Percentiles rank a stretch among this genome's conserved stretches.
Conservation (phyloP, 805 yeast species). For the Yarrowia divulgata region DNA sequence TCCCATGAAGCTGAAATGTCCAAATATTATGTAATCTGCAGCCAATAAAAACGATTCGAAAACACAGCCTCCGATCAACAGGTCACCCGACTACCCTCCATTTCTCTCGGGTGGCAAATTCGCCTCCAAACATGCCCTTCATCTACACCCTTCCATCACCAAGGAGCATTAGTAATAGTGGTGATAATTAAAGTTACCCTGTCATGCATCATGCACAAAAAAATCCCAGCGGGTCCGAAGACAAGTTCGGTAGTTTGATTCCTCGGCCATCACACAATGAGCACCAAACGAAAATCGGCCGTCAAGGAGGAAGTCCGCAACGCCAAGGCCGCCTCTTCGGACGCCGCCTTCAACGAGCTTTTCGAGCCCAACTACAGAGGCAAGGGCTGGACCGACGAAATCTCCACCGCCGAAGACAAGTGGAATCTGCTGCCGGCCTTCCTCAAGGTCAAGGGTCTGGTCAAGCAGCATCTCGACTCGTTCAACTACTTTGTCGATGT, state of each 20-base stretch:
- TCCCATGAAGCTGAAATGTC: too few relatives aligned
- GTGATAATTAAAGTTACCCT: slow-evolving; percentile 19
- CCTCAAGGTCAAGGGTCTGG: slow-evolving; percentile 91
- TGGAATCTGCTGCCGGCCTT: slow-evolving; percentile 98
- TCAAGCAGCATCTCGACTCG: slow-evolving; percentile 97
- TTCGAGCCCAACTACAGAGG: slow-evolving; percentile 86
- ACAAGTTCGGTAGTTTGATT: background rate
- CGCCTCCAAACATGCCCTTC: background rate
- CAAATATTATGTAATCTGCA: too few relatives aligned
- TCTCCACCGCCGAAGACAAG: slow-evolving; percentile 85
- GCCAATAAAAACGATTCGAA: too few relatives aligned
- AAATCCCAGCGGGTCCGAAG: slow-evolving; percentile 22
- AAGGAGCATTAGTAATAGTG: slow-evolving; percentile 4
- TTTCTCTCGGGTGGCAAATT: slow-evolving; percentile 6
- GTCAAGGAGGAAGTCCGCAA: slow-evolving; percentile 15
- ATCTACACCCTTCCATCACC: background rate
- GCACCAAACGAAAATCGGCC: slow-evolving; percentile 28
- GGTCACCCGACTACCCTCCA: background rate
- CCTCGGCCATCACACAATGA: slow-evolving; percentile 23
- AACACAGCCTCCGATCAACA: background rate
- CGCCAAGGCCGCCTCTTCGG: slow-evolving; percentile 37
- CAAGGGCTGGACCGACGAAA: slow-evolving; percentile 82
- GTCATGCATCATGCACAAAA: slow-evolving; percentile 36
- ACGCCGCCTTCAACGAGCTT: slow-evolving; percentile 65
- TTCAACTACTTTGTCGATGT: slow-evolving; percentile 94